A percentile compares a stretch with the other conserved stretches of the same genome.
These are phyloP conservation scores for Globisporangium alternatum DNA, from an alignment of 352 stramenopile species.

Conservation along the genomic window DNA sequence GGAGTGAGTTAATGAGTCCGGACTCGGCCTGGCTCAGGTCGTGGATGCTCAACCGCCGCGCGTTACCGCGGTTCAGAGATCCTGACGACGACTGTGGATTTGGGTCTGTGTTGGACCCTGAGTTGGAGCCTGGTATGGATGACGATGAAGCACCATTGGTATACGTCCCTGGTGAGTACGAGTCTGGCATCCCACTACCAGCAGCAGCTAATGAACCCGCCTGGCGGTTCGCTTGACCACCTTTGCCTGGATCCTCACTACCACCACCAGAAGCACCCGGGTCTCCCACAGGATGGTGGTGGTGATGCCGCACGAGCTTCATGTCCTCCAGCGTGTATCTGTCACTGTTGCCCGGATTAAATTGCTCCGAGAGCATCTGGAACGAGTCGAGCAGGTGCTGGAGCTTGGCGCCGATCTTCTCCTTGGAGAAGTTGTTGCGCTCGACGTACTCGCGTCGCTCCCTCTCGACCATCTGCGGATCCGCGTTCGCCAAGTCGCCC, in stretches of 20 bases:
- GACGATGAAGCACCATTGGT: neutral
- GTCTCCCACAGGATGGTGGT: neutral
- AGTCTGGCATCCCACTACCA: neutral
- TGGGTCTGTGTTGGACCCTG: neutral
- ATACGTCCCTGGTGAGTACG: neutral
- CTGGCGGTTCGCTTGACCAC: neutral
- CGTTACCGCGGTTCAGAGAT: slow-evolving; percentile 25
- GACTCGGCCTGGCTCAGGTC: slow-evolving; percentile 51
- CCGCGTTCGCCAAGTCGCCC: slow-evolving; percentile 55
- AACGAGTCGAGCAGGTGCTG: slow-evolving; percentile 62
- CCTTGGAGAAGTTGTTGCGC: slow-evolving; percentile 34
- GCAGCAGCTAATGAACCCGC: neutral
- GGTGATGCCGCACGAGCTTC: slow-evolving; percentile 17
- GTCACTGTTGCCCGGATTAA: slow-evolving; percentile 36
- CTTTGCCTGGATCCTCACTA: neutral
- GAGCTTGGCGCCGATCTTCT: slow-evolving; percentile 60
- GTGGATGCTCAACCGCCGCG: slow-evolving; percentile 34
- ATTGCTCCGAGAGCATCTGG: slow-evolving; percentile 52
- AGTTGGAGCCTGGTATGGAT: neutral
- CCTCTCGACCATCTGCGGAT: slow-evolving; percentile 50
- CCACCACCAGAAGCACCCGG: neutral
- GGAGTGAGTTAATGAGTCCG: slow-evolving; percentile 51
- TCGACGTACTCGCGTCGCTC: slow-evolving; percentile 54
- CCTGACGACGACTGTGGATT: neutral
- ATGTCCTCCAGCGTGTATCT: slow-evolving; percentile 41